Base-by-base conservation (phyloP, 2,329 filamentous ascomycete genomes). In the Cytospora chrysosperma region DNA sequence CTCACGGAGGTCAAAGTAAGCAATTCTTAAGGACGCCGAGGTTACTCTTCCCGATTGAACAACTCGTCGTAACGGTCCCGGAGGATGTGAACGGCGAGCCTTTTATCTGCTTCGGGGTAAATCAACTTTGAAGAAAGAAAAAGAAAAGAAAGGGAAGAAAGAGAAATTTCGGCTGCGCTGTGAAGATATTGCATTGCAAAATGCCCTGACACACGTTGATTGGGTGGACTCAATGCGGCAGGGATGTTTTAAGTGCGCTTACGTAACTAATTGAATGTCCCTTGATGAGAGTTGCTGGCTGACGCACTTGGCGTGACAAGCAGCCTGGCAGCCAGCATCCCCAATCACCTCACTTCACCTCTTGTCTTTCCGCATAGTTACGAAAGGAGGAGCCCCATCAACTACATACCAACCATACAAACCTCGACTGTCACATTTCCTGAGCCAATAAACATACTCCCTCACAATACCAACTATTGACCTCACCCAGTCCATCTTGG, bases 1-100 rank as follows among this genome's bases (percentile, higher is more conserved):
- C 71, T 77, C 74, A 84, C 77, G 75, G 67, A 52, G 49, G 63
- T 53, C 69, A 72, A 74, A 81, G 78, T 83, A 81, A 76, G 80
- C 83, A 85, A 86, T 87, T 86, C 84, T 86, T 86, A 77, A 75
- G 85, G 85, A 83, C 82, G 78, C 81, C 84, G 80, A 72, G 75
- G 81, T 80, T 74, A 66, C 74, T 87, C 81, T 86, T 74, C 84
- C 84, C 83, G 78, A 80, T 82, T 61, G 57, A 34, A 81, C 84
- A 86, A 85, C 84, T 78, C 79, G 64, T 75, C 78, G 78, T 77
- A 74, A 75, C 77, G 71, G 69, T 72, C 72, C 72, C 69, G 68
- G 70, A 70, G 71, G 70, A 65, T 67, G 65, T 65, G 69, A 75
- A 76, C 79, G 78, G 72, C 71, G 79, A 81, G 84, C 82, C 83